Evolutionary conservation across 2,329 filamentous ascomycete genomes (phyloP), one percentile per base, ranked within the genome.

Genomic region (Meredithiella fracta): DNA sequence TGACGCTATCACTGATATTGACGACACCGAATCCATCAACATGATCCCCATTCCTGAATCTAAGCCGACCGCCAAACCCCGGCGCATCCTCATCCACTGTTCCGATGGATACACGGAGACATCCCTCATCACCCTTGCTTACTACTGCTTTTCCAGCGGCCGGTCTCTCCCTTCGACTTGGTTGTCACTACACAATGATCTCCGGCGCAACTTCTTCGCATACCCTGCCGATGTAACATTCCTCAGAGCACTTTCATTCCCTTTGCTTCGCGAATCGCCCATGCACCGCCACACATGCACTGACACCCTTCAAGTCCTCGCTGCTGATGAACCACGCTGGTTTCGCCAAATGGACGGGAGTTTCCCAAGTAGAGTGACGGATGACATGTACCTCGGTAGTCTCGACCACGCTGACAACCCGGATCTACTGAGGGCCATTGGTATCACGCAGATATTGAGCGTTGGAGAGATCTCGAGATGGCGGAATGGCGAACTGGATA

Each of bases 341-440:
- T 78, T 96, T 56, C 73, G 79, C 26, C 80, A 80, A 55, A 79
- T 96, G 61, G 91, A 97, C 65, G 92, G 92, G 3, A 95, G 88
- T 23, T 76, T 97, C 22, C 92, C 92, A 0, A 95, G 87, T 65
- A 80, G 91, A 14, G 79, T 98, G 40, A 71, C 95, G 44, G 83
- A 90, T 55, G 96, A 97, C 65, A 89, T 98, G 82, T 98, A 98
- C 65, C 77, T 98, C 11, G 92, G 92, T 1, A 97, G 97, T 63
- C 74, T 97, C 15, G 81, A 80, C 0, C 92, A 98, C 65, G 92
- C 92, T 6, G 97, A 97, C 65, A 97, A 97, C 62, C 87, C 90
- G 0, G 85, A 86, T 55, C 71, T 98, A 31, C 70, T 98, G 31
- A 76, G 74, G 60, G 79, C 83, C 47, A 70, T 98, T 58, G 91